Evolutionary conservation across 2,329 filamentous ascomycete species (phyloP).

Genomic region (Xylaria sp.): DNA sequence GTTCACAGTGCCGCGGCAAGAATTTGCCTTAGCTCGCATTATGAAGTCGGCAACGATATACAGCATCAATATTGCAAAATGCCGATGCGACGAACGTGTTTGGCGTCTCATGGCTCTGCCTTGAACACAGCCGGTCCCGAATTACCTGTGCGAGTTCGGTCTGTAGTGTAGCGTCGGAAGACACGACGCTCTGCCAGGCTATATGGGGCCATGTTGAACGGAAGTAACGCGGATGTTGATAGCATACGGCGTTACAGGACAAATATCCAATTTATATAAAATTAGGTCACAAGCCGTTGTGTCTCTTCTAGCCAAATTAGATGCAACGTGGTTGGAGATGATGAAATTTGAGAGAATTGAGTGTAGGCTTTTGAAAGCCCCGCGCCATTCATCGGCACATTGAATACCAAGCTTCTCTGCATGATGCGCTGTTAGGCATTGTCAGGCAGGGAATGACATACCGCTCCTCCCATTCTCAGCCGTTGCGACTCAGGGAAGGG

Average conservation of each 20-base stretch:
- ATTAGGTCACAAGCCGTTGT: background rate
- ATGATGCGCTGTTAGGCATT: background rate
- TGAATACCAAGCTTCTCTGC: background rate
- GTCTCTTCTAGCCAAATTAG: background rate
- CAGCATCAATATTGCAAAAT: constrained; percentile 8
- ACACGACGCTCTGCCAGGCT: background rate
- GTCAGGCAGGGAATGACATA: background rate
- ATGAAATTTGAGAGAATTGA: background rate
- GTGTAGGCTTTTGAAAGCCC: no score
- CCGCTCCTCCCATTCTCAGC: background rate
- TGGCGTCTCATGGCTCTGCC: constrained; percentile 19
- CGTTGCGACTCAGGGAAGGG: background rate
- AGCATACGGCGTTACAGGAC: background rate
- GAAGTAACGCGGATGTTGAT: background rate
- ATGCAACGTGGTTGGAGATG: background rate
- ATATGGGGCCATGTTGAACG: background rate
- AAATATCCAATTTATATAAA: background rate
- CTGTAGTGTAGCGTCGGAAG: constrained; percentile 11
- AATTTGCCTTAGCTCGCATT: constrained; percentile 3
- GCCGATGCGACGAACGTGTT: constrained; percentile 30
- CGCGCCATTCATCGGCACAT: no score
- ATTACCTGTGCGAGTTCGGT: background rate
- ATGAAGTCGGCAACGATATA: background rate
- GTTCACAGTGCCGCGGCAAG: background rate
- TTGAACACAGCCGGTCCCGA: background rate